Conservation (phyloP, 2,329 filamentous ascomycete genomes). For the Monosporascus cannonballus region DNA sequence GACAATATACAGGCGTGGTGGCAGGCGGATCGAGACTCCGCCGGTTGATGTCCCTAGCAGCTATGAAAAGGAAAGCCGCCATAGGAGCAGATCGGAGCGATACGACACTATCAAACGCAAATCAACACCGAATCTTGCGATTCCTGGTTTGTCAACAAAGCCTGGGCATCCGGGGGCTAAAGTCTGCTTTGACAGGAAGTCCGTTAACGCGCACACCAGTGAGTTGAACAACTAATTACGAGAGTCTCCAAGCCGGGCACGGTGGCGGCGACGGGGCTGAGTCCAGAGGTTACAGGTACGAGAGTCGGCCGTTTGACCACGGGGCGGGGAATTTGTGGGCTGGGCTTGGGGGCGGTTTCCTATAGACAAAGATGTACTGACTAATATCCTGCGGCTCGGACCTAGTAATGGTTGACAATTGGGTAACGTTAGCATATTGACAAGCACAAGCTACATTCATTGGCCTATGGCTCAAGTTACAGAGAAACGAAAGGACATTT, state of each 20-base stretch:
- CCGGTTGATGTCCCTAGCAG: background rate
- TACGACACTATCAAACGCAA: constrained; percentile 16
- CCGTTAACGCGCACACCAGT: constrained; percentile 9
- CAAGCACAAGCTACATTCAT: no score
- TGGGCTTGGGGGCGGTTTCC: constrained; percentile 12
- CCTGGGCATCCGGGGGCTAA: constrained; percentile 16
- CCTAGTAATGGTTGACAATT: no score
- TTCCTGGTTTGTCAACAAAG: constrained; percentile 8
- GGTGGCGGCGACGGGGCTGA: constrained; percentile 7
- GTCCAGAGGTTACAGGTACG: background rate
- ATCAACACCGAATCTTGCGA: constrained; percentile 11
- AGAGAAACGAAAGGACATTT: no score
- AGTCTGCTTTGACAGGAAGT: constrained; percentile 12
- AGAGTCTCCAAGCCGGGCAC: constrained; percentile 16
- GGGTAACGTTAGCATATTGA: no score
- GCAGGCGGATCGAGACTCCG: no score
- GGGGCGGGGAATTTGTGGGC: constrained; percentile 11
- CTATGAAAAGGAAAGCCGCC: background rate
- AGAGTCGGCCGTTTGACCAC: constrained; percentile 12
- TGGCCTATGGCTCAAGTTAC: no score
- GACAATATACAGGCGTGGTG: no score
- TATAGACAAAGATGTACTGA: background rate
- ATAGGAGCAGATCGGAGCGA: constrained; percentile 2
- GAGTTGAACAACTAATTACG: constrained; percentile 13
- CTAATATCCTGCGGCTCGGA: no score